Conservation (phyloP, 306 rosid species). For the Canavalia ensiformis region DNA sequence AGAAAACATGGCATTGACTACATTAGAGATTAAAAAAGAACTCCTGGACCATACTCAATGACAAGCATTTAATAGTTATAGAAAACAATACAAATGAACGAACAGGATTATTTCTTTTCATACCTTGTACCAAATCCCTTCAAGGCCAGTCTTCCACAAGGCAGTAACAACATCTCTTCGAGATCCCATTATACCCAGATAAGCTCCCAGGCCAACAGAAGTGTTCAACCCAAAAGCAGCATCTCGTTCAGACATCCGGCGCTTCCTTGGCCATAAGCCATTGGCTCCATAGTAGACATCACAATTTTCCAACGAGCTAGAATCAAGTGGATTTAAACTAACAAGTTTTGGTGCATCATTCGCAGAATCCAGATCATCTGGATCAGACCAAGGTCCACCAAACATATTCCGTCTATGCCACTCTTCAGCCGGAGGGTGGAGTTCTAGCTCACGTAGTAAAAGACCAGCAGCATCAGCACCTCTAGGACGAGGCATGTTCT, state of each 20-base stretch:
- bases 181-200: conserved; percentile 99
- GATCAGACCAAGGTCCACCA: conserved; percentile 90
- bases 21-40: not conserved
- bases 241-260: conserved; percentile 96
- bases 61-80: conserved; percentile 13
- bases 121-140: conserved; percentile 97
- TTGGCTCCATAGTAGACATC: conserved; percentile 69
- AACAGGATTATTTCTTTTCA: conserved; percentile 45
- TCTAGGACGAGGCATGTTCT: conserved; percentile 98
- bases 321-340: conserved; percentile 71
- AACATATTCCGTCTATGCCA: conserved; percentile 92
- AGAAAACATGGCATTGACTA: conserved; percentile 4
- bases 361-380: conserved; percentile 64
- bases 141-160: conserved; percentile 95
- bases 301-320: conserved; percentile 67
- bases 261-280: conserved; percentile 91
- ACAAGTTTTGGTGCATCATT: conserved; percentile 71
- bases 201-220: conserved; percentile 86
- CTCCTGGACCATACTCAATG: not conserved
- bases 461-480: conserved; percentile 97
- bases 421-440: conserved; percentile 97
- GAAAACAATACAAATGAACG: conserved; percentile 14
- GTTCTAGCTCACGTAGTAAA: conserved; percentile 92
- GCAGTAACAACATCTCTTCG: conserved; percentile 97
- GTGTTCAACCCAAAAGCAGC: conserved; percentile 98